Evolutionary conservation across 2,329 filamentous ascomycete species (phyloP), one percentile per base, ranked within the genome.

Genomic region (Podosphaera xanthii): DNA sequence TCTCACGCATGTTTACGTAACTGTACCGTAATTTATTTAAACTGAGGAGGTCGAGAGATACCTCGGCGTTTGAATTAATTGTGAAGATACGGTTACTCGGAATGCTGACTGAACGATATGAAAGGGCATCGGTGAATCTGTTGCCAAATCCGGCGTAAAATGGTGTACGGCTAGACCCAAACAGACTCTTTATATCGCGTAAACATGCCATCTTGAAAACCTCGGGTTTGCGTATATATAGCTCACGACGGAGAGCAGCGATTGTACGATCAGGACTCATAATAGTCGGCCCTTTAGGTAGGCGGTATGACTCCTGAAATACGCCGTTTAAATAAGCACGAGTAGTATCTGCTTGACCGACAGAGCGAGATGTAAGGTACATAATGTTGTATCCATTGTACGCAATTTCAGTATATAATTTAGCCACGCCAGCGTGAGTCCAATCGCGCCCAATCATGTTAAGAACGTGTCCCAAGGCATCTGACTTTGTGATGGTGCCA

Each of bases 201-300:
- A 98, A 74, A 63, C 92, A 98, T 1, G 92, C 89, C 94, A 98
- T 98, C 72, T 98, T 98, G 80, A 98, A 98, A 6, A 98, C 88
- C 69, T 98, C 90, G 0, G 92, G 94, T 70, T 98, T 97, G 58
- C 92, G 82, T 34, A 98, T 77, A 69, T 98, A 98, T 4, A 98
- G 81, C 70, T 98, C 92, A 55, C 92, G 82, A 60, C 92, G 79
- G 36, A 98, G 72, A 0, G 92, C 94, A 6, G 94, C 90, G 73
- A 97, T 94, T 0, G 90, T 97, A 59, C 92, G 80, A 71, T 98
- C 92, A 0, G 92, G 94, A 42, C 87, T 94, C 71, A 96, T 82
- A 63, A 98, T 97, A 0, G 94, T 94, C 0, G 92, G 92, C 0
- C 94, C 92, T 64, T 84, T 84, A 0, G 92, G 92, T 44, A 98